phyloP scores from a whole-genome alignment of 2,329 filamentous ascomycete genomes.

The Plectosphaerella plurivora region DNA sequence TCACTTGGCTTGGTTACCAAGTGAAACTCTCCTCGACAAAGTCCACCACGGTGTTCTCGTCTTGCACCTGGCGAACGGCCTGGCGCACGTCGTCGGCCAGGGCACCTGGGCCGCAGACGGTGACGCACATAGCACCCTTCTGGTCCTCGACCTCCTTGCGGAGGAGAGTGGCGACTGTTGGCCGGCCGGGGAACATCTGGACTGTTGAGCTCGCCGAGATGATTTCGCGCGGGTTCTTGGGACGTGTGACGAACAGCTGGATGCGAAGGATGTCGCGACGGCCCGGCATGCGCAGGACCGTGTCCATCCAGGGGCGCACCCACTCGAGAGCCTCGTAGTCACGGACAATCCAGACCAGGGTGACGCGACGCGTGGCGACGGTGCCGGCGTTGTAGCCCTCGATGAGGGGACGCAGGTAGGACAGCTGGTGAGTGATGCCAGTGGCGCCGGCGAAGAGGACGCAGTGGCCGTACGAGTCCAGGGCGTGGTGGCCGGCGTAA shows the following conservation, averaged over 20 bases:
- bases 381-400: slow-evolving; percentile 64
- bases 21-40: slow-evolving; percentile 77
- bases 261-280: slow-evolving; percentile 81
- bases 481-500: slow-evolving; percentile 76
- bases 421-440: slow-evolving; percentile 92
- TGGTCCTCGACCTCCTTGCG: slow-evolving; percentile 77
- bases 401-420: slow-evolving; percentile 76
- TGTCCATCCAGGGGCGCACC: slow-evolving; percentile 81
- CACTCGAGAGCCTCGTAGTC: slow-evolving; percentile 87
- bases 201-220: slow-evolving; percentile 73
- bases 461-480: slow-evolving; percentile 88
- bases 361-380: slow-evolving; percentile 75
- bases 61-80: slow-evolving; percentile 60
- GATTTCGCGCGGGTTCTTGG: slow-evolving; percentile 78
- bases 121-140: slow-evolving; percentile 83
- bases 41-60: slow-evolving; percentile 59
- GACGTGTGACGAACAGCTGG: slow-evolving; percentile 85
- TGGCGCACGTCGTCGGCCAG: slow-evolving; percentile 71
- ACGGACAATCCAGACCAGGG: slow-evolving; percentile 89
- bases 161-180: slow-evolving; percentile 75
- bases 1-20: slow-evolving; percentile 34
- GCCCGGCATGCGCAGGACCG: slow-evolving; percentile 70
- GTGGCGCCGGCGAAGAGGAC: slow-evolving; percentile 90
- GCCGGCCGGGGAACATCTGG: slow-evolving; percentile 87
- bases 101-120: slow-evolving; percentile 71